phyloP scores from a whole-genome alignment of 2,329 filamentous ascomycete species.

The Fusarium phyllophilum region DNA sequence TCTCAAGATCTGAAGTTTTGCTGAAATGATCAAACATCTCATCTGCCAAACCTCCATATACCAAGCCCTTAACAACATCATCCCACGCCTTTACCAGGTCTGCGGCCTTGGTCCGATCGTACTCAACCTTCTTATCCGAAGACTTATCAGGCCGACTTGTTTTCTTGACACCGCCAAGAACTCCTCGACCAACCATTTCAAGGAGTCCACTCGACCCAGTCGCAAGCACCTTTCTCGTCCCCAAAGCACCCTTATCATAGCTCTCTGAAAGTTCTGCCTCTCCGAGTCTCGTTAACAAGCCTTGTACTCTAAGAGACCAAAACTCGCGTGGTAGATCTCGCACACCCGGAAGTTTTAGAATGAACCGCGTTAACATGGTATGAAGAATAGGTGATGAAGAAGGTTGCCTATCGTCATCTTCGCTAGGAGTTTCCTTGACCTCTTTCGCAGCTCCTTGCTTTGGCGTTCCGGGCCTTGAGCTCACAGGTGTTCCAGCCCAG shows the following conservation, averaged over 20 bases:
- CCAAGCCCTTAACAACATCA: conserved; percentile 70
- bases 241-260: conserved; percentile 81
- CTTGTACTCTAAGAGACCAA: conserved; percentile 71
- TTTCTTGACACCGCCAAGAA: conserved; percentile 64
- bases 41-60: conserved; percentile 76
- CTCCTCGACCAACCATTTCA: conserved; percentile 74
- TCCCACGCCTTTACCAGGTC: conserved; percentile 74
- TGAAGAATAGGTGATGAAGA: conserved; percentile 75
- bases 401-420: conserved; percentile 36
- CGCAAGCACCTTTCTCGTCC: conserved; percentile 78
- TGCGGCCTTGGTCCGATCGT: conserved; percentile 67
- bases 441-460: conserved; percentile 36
- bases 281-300: conserved; percentile 69
- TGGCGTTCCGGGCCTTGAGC: conserved; percentile 43
- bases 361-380: conserved; percentile 71
- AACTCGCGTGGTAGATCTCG: conserved; percentile 70
- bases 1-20: conserved; percentile 70
- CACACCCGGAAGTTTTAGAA: conserved; percentile 73
- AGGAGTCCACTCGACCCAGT: conserved; percentile 76
- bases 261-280: conserved; percentile 80
- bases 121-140: conserved; percentile 49
- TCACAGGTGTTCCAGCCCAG: conserved; percentile 39
- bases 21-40: conserved; percentile 70
- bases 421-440: neutral
- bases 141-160: conserved; percentile 1